Percentiles rank a stretch among this genome's conserved stretches.
phyloP scores from a whole-genome alignment of 225 moss, liverwort and hornwort genomes.

The Straminergon stramineum region DNA sequence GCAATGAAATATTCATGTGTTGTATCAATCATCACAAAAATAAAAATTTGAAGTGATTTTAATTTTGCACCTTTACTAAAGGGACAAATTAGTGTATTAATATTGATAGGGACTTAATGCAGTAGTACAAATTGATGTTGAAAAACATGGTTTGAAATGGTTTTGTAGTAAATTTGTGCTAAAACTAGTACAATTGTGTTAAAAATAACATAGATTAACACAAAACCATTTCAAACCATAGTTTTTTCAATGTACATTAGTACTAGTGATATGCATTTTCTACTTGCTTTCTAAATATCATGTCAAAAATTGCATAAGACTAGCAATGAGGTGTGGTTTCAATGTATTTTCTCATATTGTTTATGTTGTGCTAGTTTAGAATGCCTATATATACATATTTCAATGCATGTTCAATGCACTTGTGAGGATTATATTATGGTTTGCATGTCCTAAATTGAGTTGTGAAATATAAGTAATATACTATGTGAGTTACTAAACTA shows the following conservation, averaged over 20 bases:
- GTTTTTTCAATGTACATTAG: too few species aligned
- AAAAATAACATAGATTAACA: not conserved
- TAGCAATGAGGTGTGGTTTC: not conserved
- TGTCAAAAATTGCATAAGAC: not conserved
- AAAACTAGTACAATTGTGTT: not conserved
- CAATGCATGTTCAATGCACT: too few species aligned
- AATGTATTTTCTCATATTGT: too few species aligned
- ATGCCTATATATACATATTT: too few species aligned
- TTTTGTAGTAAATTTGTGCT: rapidly evolving
- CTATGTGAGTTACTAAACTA: rapidly evolving
- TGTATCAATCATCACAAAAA: not conserved
- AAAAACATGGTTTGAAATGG: not conserved
- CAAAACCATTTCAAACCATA: not conserved
- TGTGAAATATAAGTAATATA: not conserved
- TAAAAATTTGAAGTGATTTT: not conserved
- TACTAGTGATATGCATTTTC: not conserved
- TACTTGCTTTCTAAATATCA: too few species aligned
- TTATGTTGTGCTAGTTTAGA: too few species aligned
- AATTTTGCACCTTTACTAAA: not conserved
- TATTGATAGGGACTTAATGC: not conserved
- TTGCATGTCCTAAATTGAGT: not conserved
- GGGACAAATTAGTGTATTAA: not conserved
- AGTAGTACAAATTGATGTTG: not conserved
- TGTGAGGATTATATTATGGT: not conserved
- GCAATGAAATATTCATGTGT: too few species aligned